Base-by-base conservation (phyloP, 2,329 filamentous ascomycete genomes). In the Hirsutella rhossiliensis region DNA sequence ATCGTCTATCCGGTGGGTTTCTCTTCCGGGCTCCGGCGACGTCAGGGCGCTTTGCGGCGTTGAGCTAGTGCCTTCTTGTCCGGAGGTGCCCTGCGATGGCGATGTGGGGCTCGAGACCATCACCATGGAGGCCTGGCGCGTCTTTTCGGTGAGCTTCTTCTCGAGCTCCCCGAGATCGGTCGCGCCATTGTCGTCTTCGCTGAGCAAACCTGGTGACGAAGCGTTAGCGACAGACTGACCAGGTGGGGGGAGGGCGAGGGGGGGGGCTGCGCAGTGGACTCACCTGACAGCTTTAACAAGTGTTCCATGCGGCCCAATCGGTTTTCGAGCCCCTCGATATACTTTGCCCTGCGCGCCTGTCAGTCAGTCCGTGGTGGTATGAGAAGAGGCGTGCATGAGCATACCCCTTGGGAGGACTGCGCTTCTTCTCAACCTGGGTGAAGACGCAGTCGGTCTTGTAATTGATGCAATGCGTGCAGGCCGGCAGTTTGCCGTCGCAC, bases 371-470 rank as follows among this genome's bases (percentile, higher is more conserved):
- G 28, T 38, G 2, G 23, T 7, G 23, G 23, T 27, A 9, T 9
- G 27, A n/a, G 23, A 27, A 17, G 15, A 19, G 40, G 15, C 19
- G 29, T 23, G 6, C 29, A 23, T 11, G 19, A 11, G 23, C 6
- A 52, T 75, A 94, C 88, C 92, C 90, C 72, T 97, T 98, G 1
- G 90, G 92, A 43, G 92, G 90, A 62, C 85, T 92, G 47, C 92
- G 78, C 74, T 98, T 98, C 80, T 98, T 98, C 69, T 98, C 92
- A 32, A 97, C 89, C 61, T 95, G 88, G 1, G 92, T 97, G 60
- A 97, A 97, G 54, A 95, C 78, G 63, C 90, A 98, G 56, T 95
- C 88, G 5, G 89, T 96, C 73, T 96, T 96, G 72, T 96, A 96
- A 63, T 96, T 97, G 62, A 84, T 84, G 63, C 90, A 98, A 65